phyloP scores from a whole-genome alignment of 1,284 basidiomycete genomes.

The Ganoderma resinaceum region DNA sequence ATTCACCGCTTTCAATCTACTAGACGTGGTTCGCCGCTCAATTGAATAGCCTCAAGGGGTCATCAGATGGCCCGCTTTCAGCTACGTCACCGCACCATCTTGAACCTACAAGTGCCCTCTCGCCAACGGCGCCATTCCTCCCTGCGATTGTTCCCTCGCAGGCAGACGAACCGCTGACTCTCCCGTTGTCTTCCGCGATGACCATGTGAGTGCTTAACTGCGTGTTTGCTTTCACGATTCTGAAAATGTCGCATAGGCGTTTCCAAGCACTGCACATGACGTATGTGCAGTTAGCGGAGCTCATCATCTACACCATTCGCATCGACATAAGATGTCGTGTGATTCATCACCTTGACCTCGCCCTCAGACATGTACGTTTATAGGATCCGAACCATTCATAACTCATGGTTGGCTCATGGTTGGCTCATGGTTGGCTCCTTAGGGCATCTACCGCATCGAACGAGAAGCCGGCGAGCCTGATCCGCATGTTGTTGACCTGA shows the following conservation, averaged over 20 bases:
- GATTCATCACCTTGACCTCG: slow-evolving; percentile 83
- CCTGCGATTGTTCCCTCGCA: slow-evolving; percentile 47
- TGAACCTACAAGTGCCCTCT: slow-evolving; percentile 56
- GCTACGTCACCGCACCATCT: slow-evolving; percentile 56
- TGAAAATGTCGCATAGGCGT: slow-evolving; percentile 58
- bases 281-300: slow-evolving; percentile 87
- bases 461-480: slow-evolving; percentile 91
- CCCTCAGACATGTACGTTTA: slow-evolving; percentile 71
- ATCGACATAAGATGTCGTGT: slow-evolving; percentile 89
- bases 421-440: slow-evolving; percentile 14
- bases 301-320: slow-evolving; percentile 89
- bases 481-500: slow-evolving; percentile 88
- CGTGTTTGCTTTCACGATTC: slow-evolving; percentile 4
- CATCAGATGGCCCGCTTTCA: slow-evolving; percentile 61
- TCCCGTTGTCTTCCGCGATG: slow-evolving; percentile 90
- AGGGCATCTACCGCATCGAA: slow-evolving; percentile 87
- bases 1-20: slow-evolving; percentile 1
- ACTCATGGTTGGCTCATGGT: slow-evolving; percentile 7
- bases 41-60: slow-evolving; percentile 69
- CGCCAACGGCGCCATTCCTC: slow-evolving; percentile 58
- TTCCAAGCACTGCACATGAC: slow-evolving; percentile 91
- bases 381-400: too few relatives aligned
- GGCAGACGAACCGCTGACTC: slow-evolving; percentile 58
- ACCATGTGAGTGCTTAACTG: slow-evolving; percentile 65
- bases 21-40: slow-evolving; percentile 86